These are phyloP conservation scores for Nicotiana tomentosiformis DNA, from an alignment of 257 asterid genomes.

Conservation along the genomic window DNA sequence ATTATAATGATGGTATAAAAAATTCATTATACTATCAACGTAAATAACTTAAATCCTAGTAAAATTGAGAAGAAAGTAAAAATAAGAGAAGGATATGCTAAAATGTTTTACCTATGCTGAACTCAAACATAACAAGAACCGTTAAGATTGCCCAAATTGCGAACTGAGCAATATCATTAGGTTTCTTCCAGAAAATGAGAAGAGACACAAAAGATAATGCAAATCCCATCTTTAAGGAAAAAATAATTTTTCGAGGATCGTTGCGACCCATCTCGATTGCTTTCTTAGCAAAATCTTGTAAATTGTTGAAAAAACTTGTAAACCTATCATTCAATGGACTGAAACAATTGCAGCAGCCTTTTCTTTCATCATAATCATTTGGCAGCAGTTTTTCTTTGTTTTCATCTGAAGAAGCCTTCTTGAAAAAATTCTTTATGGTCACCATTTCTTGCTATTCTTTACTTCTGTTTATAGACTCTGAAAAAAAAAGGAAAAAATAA, in stretches of 20 bases:
- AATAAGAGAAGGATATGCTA: background rate
- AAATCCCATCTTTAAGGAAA: constrained; percentile 36
- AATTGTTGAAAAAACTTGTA: background rate
- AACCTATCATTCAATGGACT: background rate
- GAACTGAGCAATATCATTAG: constrained; percentile 31
- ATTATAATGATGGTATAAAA: too few species aligned
- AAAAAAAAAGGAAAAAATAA: background rate
- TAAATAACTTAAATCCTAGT: background rate
- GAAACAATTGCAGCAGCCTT: constrained; percentile 12
- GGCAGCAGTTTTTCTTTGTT: constrained; percentile 26
- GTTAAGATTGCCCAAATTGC: constrained; percentile 49
- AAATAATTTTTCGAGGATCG: constrained; percentile 37
- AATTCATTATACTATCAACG: too few species aligned
- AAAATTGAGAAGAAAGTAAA: background rate
- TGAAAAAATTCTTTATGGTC: constrained; percentile 4
- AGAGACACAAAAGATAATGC: constrained; percentile 38
- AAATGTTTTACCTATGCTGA: constrained; percentile 28
- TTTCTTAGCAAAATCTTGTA: constrained; percentile 20
- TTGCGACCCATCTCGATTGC: constrained; percentile 35
- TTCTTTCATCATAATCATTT: constrained; percentile 10
- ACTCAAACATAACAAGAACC: constrained; percentile 48
- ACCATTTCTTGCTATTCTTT: background rate
- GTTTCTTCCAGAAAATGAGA: constrained; percentile 39
- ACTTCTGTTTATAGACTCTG: background rate
- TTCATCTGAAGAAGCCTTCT: constrained; percentile 7